A percentile compares a stretch with the other conserved stretches of the same genome.
These are phyloP conservation scores for Alnus rubra DNA, from an alignment of 306 rosid species.

Conservation along the genomic window DNA sequence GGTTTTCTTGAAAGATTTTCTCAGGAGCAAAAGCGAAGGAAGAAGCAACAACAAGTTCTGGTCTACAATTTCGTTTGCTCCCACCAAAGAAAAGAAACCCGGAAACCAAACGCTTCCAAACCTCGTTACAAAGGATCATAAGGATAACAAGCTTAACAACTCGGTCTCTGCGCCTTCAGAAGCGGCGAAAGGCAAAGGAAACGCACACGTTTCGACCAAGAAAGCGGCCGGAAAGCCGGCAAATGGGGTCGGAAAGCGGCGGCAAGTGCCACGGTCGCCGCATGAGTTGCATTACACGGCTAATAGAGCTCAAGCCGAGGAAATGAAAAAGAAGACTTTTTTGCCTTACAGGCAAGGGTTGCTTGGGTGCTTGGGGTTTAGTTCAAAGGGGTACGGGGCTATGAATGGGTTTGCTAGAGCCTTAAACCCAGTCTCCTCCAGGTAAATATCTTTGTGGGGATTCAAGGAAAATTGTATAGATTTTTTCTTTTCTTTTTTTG, in stretches of 20 bases:
- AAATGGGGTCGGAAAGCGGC: conserved; percentile 79
- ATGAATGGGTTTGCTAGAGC: conserved; percentile 96
- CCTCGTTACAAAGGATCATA: too few relatives aligned
- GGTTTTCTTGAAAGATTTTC: conserved; percentile 87
- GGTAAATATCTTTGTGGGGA: conserved; percentile 43
- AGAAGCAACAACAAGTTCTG: conserved; percentile 89
- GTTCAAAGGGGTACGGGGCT: conserved; percentile 95
- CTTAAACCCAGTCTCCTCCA: conserved; percentile 87
- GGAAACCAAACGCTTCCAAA: conserved; percentile 4
- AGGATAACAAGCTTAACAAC: too few relatives aligned
- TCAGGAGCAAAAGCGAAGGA: conserved; percentile 96
- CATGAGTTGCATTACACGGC: conserved; percentile 95
- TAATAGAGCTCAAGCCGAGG: conserved; percentile 88
- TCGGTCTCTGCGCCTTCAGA: conserved; percentile 27
- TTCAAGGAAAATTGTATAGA: conserved; percentile 40
- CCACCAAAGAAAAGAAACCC: conserved; percentile 68
- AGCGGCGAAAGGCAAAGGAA: conserved; percentile 32
- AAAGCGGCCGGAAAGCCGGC: conserved; percentile 58
- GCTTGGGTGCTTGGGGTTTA: conserved; percentile 93
- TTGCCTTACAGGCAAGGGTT: conserved; percentile 90
- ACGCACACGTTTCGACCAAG: conserved; percentile 39
- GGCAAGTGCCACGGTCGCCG: conserved; percentile 73
- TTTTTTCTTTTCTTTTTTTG: conserved; percentile 17
- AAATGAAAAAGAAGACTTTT: conserved; percentile 87
- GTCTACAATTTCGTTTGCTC: conserved; percentile 74